Conservation (phyloP, 768 basidiomycete genomes). For the Boletus reticuloceps region DNA sequence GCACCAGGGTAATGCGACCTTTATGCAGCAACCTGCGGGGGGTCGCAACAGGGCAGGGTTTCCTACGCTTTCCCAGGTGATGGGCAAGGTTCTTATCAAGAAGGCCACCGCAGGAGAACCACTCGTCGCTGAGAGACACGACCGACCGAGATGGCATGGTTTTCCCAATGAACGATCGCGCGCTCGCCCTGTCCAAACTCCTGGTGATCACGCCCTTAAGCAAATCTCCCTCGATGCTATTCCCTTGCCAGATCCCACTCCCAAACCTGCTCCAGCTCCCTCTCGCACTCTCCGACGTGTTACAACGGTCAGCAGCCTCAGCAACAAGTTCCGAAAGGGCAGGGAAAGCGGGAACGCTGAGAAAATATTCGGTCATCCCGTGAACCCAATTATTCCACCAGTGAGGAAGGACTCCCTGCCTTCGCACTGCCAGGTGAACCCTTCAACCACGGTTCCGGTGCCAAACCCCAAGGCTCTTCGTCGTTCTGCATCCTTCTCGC, state of each 20-base stretch:
- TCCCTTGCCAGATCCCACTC: slow-evolving; percentile 3
- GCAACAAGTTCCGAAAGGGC: neutral
- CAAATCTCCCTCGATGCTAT: slow-evolving; percentile 13
- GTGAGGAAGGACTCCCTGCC: slow-evolving; percentile 16
- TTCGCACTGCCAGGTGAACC: neutral
- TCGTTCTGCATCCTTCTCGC: slow-evolving; percentile 27
- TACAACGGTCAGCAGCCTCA: slow-evolving; percentile 5
- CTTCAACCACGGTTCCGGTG: neutral
- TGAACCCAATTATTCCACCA: slow-evolving; percentile 7
- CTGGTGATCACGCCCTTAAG: neutral
- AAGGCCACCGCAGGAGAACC: slow-evolving; percentile 1
- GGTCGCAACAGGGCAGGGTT: neutral
- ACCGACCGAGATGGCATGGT: slow-evolving; percentile 2
- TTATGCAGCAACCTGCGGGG: neutral
- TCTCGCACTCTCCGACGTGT: slow-evolving; percentile 9
- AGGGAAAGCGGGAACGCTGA: neutral
- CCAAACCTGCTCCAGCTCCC: neutral
- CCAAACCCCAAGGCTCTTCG: slow-evolving; percentile 13
- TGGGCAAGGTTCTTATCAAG: slow-evolving; percentile 7
- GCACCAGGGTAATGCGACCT: neutral
- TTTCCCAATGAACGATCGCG: neutral
- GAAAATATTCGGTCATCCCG: slow-evolving; percentile 18
- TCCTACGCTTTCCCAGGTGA: slow-evolving; percentile 22
- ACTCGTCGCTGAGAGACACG: neutral
- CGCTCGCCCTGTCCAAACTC: neutral